Evolutionary conservation across 2,329 filamentous ascomycete species (phyloP).

Genomic region (Aspergillus sp.): DNA sequence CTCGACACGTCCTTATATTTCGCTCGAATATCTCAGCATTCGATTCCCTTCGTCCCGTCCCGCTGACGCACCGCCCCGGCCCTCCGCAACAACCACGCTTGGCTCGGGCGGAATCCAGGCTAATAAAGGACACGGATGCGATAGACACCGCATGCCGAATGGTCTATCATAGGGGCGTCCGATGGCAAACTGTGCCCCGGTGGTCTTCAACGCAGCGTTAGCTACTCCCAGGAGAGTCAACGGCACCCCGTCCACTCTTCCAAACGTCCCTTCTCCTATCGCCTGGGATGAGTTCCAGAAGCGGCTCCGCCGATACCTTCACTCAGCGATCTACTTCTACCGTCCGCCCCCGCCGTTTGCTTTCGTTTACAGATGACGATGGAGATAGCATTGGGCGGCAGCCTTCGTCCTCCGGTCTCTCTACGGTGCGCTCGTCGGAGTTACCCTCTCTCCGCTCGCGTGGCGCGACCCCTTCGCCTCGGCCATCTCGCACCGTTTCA

Average conservation of each 20-base stretch:
- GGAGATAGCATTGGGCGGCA: constrained; percentile 26
- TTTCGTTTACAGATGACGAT: constrained; percentile 43
- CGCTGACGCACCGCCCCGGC: neutral
- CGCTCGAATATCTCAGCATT: neutral
- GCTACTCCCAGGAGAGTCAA: constrained; percentile 22
- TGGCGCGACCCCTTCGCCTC: constrained; percentile 42
- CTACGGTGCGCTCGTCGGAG: constrained; percentile 29
- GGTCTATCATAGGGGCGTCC: constrained; percentile 34
- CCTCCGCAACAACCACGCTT: neutral
- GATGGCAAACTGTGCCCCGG: constrained; percentile 38
- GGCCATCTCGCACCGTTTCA: constrained; percentile 36
- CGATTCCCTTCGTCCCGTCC: neutral
- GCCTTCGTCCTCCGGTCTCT: constrained; percentile 25
- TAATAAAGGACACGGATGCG: constrained; percentile 23
- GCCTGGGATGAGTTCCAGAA: constrained; percentile 45
- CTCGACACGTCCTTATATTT: neutral
- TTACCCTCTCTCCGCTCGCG: constrained; percentile 40
- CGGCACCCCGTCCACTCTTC: constrained; percentile 19
- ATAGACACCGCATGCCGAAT: constrained; percentile 36
- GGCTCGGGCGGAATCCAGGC: neutral
- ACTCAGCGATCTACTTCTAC: constrained; percentile 36
- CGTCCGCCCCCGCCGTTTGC: constrained; percentile 45
- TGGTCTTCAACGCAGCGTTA: constrained; percentile 25
- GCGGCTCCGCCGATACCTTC: constrained; percentile 35
- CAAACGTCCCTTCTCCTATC: constrained; percentile 17